phyloP scores from a whole-genome alignment of 768 basidiomycete species.

The Sarcodon sp. region DNA sequence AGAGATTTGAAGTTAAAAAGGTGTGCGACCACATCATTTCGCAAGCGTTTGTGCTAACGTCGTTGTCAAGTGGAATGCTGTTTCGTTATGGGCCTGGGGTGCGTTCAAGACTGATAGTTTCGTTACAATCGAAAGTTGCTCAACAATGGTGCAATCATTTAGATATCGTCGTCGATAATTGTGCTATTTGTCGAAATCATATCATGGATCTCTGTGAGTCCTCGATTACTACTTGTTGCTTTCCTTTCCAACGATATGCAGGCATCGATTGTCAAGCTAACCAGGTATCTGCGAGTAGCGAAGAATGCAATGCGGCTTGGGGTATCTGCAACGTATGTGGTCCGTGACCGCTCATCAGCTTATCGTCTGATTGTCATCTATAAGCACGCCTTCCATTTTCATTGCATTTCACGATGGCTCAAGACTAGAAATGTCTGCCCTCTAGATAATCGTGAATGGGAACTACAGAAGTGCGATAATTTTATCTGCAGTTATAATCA shows the following conservation, averaged over 20 bases:
- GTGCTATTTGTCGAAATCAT: constrained; percentile 98
- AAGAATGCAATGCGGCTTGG: constrained; percentile 98
- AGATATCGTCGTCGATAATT: constrained; percentile 99
- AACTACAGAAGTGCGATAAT: constrained; percentile 79
- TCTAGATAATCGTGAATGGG: constrained; percentile 93
- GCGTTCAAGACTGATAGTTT: constrained; percentile 8
- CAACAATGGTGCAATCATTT: constrained; percentile 1
- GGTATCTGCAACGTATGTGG: constrained; percentile 88
- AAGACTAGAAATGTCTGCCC: constrained; percentile 97
- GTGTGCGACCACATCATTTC: constrained; percentile 23
- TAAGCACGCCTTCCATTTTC: constrained; percentile 98
- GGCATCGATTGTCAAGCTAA: constrained; percentile 99
- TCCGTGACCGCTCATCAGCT: background rate
- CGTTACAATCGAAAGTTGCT: constrained; percentile 1
- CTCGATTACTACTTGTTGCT: constrained; percentile 2
- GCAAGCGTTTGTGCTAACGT: background rate
- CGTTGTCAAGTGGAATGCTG: constrained; percentile 90
- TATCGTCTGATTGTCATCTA: background rate
- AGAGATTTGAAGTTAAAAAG: constrained; percentile 98
- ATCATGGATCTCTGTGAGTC: constrained; percentile 98
- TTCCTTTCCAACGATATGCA: constrained; percentile 17
- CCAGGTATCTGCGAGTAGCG: constrained; percentile 91
- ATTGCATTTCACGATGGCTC: constrained; percentile 98
- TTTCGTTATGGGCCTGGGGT: constrained; percentile 99
- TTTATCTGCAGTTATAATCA: background rate